These are phyloP conservation scores for Chlamydomonas schloesseri DNA, from an alignment of 139 green algal genomes.

Conservation along the genomic window DNA sequence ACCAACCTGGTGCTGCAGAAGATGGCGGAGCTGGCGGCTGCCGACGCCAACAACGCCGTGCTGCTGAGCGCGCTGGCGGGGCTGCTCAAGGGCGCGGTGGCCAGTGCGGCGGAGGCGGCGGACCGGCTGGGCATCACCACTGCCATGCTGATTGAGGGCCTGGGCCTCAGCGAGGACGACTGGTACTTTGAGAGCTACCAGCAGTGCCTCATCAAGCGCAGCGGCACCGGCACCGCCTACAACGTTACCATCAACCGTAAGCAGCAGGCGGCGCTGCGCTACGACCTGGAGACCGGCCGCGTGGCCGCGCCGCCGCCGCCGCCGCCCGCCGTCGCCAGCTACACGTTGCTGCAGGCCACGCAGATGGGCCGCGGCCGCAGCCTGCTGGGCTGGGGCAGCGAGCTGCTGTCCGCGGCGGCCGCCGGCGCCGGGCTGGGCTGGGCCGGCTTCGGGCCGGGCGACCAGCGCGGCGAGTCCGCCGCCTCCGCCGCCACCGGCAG, in stretches of 20 bases:
- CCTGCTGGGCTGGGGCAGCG: neutral
- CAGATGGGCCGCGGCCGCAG: neutral
- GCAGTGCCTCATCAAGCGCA: conserved; percentile 31
- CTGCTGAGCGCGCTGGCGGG: neutral
- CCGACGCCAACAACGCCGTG: neutral
- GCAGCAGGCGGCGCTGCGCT: no score
- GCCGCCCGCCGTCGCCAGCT: neutral
- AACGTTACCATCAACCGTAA: conserved; percentile 4
- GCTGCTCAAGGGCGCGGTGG: conserved; percentile 2
- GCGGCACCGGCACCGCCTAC: neutral
- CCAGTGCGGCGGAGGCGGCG: neutral
- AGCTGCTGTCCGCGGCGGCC: neutral
- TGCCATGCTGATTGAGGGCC: conserved; percentile 17
- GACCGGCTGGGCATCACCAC: conserved; percentile 30
- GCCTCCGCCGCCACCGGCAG: neutral
- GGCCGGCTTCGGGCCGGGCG: no score
- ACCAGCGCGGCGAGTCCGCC: neutral
- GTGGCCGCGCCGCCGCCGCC: conserved; percentile 14
- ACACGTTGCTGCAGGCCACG: neutral
- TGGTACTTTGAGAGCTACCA: conserved; percentile 26
- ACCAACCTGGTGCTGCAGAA: neutral
- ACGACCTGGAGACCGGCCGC: neutral
- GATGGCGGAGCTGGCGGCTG: neutral
- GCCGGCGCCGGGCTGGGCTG: neutral
- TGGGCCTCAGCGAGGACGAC: neutral